Evolutionary conservation across 2,329 filamentous ascomycete species (phyloP), one percentile per base, ranked within the genome.

Genomic region (Calonectria fujianensis): DNA sequence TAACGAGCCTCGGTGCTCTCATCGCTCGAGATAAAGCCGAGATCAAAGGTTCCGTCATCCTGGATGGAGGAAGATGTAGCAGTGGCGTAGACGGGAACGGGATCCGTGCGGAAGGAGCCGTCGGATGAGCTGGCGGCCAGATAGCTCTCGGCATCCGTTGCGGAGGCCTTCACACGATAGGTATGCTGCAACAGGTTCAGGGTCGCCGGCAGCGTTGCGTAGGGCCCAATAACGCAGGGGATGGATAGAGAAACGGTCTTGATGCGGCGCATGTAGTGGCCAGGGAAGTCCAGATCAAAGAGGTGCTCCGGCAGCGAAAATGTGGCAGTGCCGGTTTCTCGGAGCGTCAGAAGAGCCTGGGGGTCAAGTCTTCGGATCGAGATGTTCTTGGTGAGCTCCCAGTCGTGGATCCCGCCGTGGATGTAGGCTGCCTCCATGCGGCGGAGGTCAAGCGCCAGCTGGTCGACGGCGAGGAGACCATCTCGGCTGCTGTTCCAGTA

Each of bases 281-380:
- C 85, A 1, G 86, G 85, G 73, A 81, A 86, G 79, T 85, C 85
- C 57, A 85, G 74, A 77, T 86, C 85, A 74, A 83, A 86, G 4
- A 84, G 52, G 13, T 76, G 39, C 76, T 87, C 85, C 10, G 82
- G 80, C 0, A 74, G 27, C 1, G 48, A 18, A 37, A 77, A 75
- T 8, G 41, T 29, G 24, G 45, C 20, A 1, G 32, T 48, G 14
- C 67, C 72, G 10, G 41, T 68, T 27, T 64, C 32, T 13, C 70
- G 69, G 1, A 78, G 74, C 11, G 8, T 13, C 1, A 78, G 16
- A n/a, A 74, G 50, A 2, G 61, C 66, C 65, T 69, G 69, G 72
- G 72, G 74, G 5, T 74, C 10, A 14, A 68, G 13, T 14, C 35
- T 10, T 2, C 70, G 67, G 3, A 78, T 50, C 13, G 76, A 76